Percentiles rank a stretch among this genome's conserved stretches.
Conservation (phyloP, 2,329 filamentous ascomycete species). For the Colletotrichum somersetense region DNA sequence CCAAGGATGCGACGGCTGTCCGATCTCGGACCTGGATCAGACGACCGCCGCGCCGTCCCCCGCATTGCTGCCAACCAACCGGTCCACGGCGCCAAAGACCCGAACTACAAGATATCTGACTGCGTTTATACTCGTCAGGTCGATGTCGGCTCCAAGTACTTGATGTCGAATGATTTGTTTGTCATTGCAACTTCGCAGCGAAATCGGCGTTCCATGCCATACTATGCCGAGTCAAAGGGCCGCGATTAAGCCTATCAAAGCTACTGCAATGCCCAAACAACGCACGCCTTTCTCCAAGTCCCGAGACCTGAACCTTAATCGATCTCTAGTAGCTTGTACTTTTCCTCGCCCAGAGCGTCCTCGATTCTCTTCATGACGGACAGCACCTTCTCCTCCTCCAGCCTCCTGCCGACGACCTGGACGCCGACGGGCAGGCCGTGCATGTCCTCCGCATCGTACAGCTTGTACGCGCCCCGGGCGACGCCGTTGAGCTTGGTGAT, state of each 20-base stretch:
- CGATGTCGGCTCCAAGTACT: not conserved
- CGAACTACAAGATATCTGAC: not conserved
- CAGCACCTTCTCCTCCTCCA: conserved; percentile 91
- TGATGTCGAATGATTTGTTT: conserved; percentile 12
- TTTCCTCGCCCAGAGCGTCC: conserved; percentile 73
- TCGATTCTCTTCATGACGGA: conserved; percentile 85
- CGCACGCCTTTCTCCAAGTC: not conserved
- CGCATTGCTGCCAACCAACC: not conserved
- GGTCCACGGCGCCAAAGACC: not conserved
- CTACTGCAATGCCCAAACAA: not conserved
- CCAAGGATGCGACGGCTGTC: conserved; percentile 23
- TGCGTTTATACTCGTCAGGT: not conserved
- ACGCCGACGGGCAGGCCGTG: conserved; percentile 88
- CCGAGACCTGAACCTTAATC: conserved; percentile 50
- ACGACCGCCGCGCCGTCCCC: conserved; percentile 16
- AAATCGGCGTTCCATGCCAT: conserved; percentile 12
- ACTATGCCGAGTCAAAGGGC: not conserved
- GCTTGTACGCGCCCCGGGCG: conserved; percentile 84
- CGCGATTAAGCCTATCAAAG: not conserved
- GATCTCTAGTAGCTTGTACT: conserved; percentile 64
- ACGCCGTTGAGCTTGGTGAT: conserved; percentile 80
- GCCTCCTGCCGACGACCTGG: conserved; percentile 81
- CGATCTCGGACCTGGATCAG: conserved; percentile 40
- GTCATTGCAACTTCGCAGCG: conserved; percentile 5
- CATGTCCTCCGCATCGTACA: conserved; percentile 87